phyloP scores from a whole-genome alignment of 345 rosid genomes.

The Rhodomyrtus tomentosa region DNA sequence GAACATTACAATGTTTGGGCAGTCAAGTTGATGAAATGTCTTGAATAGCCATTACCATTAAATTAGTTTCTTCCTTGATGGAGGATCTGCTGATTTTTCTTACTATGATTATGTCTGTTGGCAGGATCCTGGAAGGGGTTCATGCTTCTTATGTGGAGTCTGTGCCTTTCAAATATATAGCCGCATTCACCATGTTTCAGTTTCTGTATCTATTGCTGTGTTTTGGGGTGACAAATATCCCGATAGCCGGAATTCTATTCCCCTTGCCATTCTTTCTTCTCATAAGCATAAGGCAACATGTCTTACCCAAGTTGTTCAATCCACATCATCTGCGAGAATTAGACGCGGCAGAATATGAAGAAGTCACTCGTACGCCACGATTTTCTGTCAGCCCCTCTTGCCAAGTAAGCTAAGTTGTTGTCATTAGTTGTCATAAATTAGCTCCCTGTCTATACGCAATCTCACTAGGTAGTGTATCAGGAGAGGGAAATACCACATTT shows the following conservation, averaged over 20 bases:
- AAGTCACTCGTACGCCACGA: constrained; percentile 37
- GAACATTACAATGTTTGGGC: background rate
- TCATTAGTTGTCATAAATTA: background rate
- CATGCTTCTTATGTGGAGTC: constrained; percentile 74
- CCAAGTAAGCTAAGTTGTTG: constrained; percentile 6
- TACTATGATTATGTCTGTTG: background rate
- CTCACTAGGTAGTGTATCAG: constrained; percentile 9
- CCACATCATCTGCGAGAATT: constrained; percentile 40
- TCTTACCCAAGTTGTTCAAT: constrained; percentile 53
- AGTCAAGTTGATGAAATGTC: background rate
- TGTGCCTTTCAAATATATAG: constrained; percentile 50
- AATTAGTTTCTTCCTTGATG: background rate
- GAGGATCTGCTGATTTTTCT: background rate
- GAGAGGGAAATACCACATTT: constrained; percentile 10
- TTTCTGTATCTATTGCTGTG: constrained; percentile 51
- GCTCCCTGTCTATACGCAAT: background rate
- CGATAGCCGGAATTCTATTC: constrained; percentile 73
- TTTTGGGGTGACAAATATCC: constrained; percentile 79
- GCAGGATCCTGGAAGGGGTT: constrained; percentile 55
- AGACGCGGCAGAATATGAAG: constrained; percentile 84
- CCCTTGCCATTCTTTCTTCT: constrained; percentile 81
- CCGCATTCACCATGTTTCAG: constrained; percentile 50
- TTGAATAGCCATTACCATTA: background rate
- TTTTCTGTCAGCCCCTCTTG: constrained; percentile 19
- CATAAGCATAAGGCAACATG: constrained; percentile 51